Evolutionary conservation across 2,329 filamentous ascomycete species (phyloP), one percentile per base, ranked within the genome.

Genomic region (Paradendryphiella salina): DNA sequence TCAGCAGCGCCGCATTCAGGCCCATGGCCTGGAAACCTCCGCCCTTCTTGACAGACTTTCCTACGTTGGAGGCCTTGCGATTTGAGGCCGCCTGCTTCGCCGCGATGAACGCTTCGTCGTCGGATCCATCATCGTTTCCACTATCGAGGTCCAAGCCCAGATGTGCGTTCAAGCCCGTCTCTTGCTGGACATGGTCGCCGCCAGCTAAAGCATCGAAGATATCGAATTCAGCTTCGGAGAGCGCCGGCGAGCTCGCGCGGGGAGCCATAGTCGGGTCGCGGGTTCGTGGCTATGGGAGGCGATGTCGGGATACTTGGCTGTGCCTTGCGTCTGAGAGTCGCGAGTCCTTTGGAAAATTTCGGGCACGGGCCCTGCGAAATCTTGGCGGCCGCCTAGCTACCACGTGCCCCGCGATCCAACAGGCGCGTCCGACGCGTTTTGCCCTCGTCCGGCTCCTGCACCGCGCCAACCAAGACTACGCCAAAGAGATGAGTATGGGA

Each of bases 1-100:
- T 94, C 18, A 99, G 80, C 4, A 99, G 80, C 61, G 88, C 86
- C 9, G 85, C 80, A 75, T 89, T 96, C 49, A 97, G 77, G 51
- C 89, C 85, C 92, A 99, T 96, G 38, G 89, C 87, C 73, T 99
- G 94, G 70, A 99, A 99, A 44, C 93, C 94, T 65, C 94, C 94
- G 31, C 92, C 89, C 75, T 97, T 99, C 79, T 96, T 96, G 26
- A 90, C 89, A 2, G 86, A 87, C 57, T 88, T 88, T 15, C 90
- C 89, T 6, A 94, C 64, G 68, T 92, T 94, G 8, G 87, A 82
- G 1, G 84, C 79, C 70, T 96, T 97, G 55, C 93, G 81, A 70
- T 96, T 96, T 4, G 89, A 90, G 13, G 90, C 90, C 3, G 89
- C 87, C 71, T 96, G 91, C 64, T 88, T 84, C 31, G 89, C 83